These are phyloP conservation scores for Hypoxylon sp. DNA, from an alignment of 2,329 filamentous ascomycete species.

Conservation along the genomic window DNA sequence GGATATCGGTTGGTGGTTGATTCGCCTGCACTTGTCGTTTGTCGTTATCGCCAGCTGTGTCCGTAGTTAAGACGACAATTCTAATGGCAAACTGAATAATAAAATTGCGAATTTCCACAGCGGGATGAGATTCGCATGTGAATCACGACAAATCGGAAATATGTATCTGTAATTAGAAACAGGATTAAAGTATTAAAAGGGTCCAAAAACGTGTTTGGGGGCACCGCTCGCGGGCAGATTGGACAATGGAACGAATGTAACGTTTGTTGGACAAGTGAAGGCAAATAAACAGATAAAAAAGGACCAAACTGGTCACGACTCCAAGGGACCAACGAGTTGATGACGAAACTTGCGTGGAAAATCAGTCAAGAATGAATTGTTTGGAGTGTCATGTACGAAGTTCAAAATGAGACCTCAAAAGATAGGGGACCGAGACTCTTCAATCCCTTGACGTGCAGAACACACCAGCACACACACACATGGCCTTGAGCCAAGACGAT, in stretches of 20 bases:
- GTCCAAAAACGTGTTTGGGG: constrained; percentile 21
- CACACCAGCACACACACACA: constrained; percentile 4
- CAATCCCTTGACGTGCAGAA: constrained; percentile 11
- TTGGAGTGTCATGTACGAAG: constrained; percentile 7
- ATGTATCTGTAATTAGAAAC: constrained; percentile 31
- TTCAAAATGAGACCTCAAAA: constrained; percentile 21
- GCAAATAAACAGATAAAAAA: constrained; percentile 17
- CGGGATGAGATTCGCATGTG: constrained; percentile 15
- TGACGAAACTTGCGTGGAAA: constrained; percentile 1
- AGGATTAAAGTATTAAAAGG: constrained; percentile 39
- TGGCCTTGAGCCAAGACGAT: constrained; percentile 26
- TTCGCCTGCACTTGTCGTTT: constrained; percentile 10
- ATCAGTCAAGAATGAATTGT: constrained; percentile 9
- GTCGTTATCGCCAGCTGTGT: constrained; percentile 12
- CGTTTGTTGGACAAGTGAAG: constrained; percentile 22
- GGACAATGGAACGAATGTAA: constrained; percentile 16
- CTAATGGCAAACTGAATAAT: neutral
- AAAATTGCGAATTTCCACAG: constrained; percentile 5
- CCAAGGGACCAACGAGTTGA: constrained; percentile 14
- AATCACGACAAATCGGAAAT: constrained; percentile 21
- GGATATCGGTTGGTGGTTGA: constrained; percentile 16
- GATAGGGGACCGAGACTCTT: constrained; percentile 29
- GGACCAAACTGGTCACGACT: constrained; percentile 4
- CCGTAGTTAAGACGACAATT: neutral
- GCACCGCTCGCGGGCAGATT: constrained; percentile 35